Evolutionary conservation across 805 yeast species (phyloP), one percentile per base, ranked within the genome.

Genomic region (Pichia cabralensis): DNA sequence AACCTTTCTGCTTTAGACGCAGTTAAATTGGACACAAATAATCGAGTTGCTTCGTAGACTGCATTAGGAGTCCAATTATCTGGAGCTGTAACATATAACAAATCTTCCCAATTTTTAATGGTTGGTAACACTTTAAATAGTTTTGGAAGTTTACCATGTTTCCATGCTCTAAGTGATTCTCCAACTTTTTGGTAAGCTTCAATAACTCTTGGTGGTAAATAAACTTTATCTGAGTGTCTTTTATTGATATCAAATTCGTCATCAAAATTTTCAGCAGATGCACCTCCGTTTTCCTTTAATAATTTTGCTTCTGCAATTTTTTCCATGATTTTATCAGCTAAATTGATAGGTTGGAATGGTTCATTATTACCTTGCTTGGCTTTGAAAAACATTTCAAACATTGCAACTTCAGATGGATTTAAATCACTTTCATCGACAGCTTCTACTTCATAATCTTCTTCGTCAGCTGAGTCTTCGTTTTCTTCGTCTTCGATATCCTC

Each of bases 111-210:
- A 60, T 89, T 89, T 47, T 72, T 80, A 45, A 92, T 69, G 4
- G 94, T 72, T 23, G 99, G 99, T 36, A 94, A 71, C 33, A 92
- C 94, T 55, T 92, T 92, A 67, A 92, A 92, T 22, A 94, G 71
- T 51, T 89, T 88, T n/a, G 98, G 98, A 34, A 92, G 67, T 58
- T 88, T 88, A 32, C 98, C 99, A 50, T 92, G 95, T 26, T 88
- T 80, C 74, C 94, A 92, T 5, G 94, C 76, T 15, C 85, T 70
- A 40, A 92, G 65, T 34, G 89, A 77, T 46, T 76, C 77, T 8
- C 97, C 97, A 30, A 92, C 89, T 52, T 84, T 84, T 31, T 84
- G 79, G 56, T 89, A 92, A 1, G 96, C 97, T 44, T 82, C 86
- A 49, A 92, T 86, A 36, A 92, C 97, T 56, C 92, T 88, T 38